phyloP scores from a whole-genome alignment of 1,139 yeast species.

The Taiozyma sp. region DNA sequence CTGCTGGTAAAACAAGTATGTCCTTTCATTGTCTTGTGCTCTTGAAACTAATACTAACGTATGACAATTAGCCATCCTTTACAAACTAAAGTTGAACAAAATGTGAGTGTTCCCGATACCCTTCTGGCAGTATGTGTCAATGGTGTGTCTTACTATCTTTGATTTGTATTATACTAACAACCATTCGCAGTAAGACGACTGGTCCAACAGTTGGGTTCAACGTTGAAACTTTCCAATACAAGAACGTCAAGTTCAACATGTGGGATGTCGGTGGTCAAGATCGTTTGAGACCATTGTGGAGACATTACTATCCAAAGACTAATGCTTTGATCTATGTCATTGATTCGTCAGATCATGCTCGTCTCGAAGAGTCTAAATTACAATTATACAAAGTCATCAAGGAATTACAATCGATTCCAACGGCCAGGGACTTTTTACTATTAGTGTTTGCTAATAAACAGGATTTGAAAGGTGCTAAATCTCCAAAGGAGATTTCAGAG shows the following conservation, averaged over 20 bases:
- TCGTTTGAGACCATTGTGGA: constrained; percentile 85
- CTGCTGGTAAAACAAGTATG: constrained; percentile 77
- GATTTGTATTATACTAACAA: not conserved
- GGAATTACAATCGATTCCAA: constrained; percentile 51
- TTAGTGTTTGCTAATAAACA: constrained; percentile 90
- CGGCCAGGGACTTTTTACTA: constrained; percentile 71
- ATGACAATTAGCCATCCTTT: constrained; percentile 41
- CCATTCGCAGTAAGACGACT: constrained; percentile 46
- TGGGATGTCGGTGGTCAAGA: constrained; percentile 99
- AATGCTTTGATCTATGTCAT: constrained; percentile 91
- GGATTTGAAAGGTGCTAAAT: constrained; percentile 60
- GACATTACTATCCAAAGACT: constrained; percentile 92
- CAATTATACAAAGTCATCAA: constrained; percentile 70
- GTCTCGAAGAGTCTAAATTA: constrained; percentile 73
- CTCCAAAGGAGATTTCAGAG: constrained; percentile 62
- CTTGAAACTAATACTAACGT: not conserved
- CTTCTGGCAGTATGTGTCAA: no score
- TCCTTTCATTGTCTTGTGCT: not conserved
- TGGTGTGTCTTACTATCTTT: not conserved
- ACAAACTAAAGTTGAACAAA: constrained; percentile 68
- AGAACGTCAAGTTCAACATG: constrained; percentile 83
- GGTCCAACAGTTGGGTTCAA: constrained; percentile 95
- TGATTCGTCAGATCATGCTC: constrained; percentile 67
- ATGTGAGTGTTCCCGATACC: constrained; percentile 28
- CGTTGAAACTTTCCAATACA: constrained; percentile 87